Evolutionary conservation across 371 early-diverging fungal species (phyloP).

Genomic region (Rhizopus arrhizus): DNA sequence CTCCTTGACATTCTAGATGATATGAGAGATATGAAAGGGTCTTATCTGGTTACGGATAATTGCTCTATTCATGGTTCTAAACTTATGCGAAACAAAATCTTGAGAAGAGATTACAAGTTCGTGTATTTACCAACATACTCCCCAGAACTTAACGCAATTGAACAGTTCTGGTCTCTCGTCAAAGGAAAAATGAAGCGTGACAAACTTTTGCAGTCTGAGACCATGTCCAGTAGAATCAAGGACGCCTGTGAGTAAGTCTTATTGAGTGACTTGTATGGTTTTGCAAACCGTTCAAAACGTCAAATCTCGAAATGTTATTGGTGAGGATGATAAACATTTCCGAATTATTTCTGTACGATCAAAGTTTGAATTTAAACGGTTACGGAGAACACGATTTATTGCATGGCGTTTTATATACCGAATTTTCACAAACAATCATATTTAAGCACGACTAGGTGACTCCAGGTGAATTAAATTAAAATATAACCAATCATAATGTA

Average conservation of each 20-base stretch:
- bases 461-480: constrained; percentile 15
- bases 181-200: constrained; percentile 6
- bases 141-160: constrained; percentile 18
- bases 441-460: constrained; percentile 1
- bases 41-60: constrained; percentile 14
- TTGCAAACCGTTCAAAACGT: constrained; percentile 6
- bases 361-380: constrained; percentile 2
- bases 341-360: constrained; percentile 6
- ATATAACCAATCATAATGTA: constrained; percentile 15
- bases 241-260: constrained; percentile 2
- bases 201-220: constrained; percentile 8
- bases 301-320: constrained; percentile 10
- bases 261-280: constrained; percentile 10
- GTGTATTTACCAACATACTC: constrained; percentile 14
- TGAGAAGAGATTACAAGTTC: constrained; percentile 17
- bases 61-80: constrained; percentile 15
- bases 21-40: constrained; percentile 20
- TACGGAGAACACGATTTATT: constrained; percentile 2
- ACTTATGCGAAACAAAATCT: constrained; percentile 17
- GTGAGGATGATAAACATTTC: constrained; percentile 3
- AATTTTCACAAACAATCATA: constrained; percentile 5
- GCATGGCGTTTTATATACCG: constrained; percentile 12
- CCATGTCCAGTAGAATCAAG: constrained; percentile 8
- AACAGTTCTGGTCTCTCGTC: constrained; percentile 20
- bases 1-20: constrained; percentile 16